Percentiles rank a stretch among this genome's conserved stretches.
These are phyloP conservation scores for Penicillium sp. DNA, from an alignment of 2,329 filamentous ascomycete species.

Conservation along the genomic window DNA sequence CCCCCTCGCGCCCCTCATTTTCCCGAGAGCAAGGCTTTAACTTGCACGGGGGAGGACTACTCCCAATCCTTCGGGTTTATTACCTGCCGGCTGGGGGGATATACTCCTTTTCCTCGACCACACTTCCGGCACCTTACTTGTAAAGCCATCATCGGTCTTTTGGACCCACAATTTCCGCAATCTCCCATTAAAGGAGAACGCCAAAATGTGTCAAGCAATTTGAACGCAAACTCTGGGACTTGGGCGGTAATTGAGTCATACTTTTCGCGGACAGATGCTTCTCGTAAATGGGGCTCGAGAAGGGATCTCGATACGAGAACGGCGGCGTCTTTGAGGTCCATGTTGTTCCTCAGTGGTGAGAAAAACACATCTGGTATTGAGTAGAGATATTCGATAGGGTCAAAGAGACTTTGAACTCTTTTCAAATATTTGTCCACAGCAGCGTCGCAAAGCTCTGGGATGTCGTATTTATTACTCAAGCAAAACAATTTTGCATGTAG, in stretches of 20 bases:
- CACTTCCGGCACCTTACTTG: no score
- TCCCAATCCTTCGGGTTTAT: no score
- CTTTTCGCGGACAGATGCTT: not conserved
- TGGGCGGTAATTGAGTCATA: not conserved
- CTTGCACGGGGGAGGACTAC: no score
- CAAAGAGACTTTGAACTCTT: not conserved
- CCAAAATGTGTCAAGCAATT: constrained; percentile 2
- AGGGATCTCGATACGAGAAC: not conserved
- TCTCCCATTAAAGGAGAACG: constrained; percentile 7
- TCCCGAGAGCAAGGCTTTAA: no score
- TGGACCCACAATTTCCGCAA: not conserved
- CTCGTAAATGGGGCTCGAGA: not conserved
- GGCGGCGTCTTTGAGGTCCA: not conserved
- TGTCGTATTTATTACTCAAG: constrained; percentile 2
- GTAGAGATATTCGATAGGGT: not conserved
- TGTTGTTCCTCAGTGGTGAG: not conserved
- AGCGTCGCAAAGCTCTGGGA: constrained; percentile 6
- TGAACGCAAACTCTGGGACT: not conserved
- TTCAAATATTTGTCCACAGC: not conserved
- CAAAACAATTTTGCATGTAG: constrained; percentile 1
- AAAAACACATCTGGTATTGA: constrained; percentile 4
- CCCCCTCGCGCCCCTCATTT: no score
- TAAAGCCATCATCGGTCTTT: no score
- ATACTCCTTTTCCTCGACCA: no score
- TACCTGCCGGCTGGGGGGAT: no score